Percentiles rank a stretch among this genome's conserved stretches.
phyloP scores from a whole-genome alignment of 1,284 basidiomycete genomes.

The Malassezia sympodialis region DNA sequence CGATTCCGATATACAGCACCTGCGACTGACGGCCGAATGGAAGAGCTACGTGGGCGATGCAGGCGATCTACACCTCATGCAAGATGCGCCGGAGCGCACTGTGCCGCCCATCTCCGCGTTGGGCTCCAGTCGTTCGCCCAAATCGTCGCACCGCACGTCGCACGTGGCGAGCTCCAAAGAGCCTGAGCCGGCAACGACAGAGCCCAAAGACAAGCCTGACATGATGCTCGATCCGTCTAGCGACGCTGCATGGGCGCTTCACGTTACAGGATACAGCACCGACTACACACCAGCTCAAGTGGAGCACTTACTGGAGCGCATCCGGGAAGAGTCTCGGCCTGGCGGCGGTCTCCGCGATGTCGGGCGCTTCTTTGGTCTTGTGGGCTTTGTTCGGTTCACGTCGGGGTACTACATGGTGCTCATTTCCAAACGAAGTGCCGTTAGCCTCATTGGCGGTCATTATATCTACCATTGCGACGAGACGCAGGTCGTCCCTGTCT shows the following conservation, averaged over 20 bases:
- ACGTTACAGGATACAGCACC: slow-evolving; percentile 34
- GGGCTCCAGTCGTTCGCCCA: slow-evolving; percentile 1
- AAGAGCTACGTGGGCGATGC: neutral
- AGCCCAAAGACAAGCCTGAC: neutral
- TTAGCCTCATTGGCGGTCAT: slow-evolving; percentile 87
- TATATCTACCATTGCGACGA: slow-evolving; percentile 95
- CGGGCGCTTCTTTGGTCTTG: slow-evolving; percentile 55
- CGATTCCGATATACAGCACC: slow-evolving; percentile 8
- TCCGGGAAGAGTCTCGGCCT: slow-evolving; percentile 81
- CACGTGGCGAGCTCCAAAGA: neutral
- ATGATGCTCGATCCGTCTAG: neutral
- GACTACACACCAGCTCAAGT: slow-evolving; percentile 80
- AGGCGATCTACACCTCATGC: neutral
- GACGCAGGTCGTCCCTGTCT: slow-evolving; percentile 65
- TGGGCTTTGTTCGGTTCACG: slow-evolving; percentile 51
- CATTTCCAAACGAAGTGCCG: slow-evolving; percentile 78
- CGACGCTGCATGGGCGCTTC: slow-evolving; percentile 29
- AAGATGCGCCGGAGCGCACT: slow-evolving; percentile 6
- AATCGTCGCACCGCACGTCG: neutral
- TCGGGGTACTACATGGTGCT: slow-evolving; percentile 51
- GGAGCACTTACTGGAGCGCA: slow-evolving; percentile 78
- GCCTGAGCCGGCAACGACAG: neutral
- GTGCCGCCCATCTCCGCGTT: slow-evolving; percentile 8
- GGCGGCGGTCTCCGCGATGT: slow-evolving; percentile 75
- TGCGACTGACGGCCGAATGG: slow-evolving; percentile 11